Evolutionary conservation across 345 rosid genomes (phyloP).

Genomic region (Turritis glabra): DNA sequence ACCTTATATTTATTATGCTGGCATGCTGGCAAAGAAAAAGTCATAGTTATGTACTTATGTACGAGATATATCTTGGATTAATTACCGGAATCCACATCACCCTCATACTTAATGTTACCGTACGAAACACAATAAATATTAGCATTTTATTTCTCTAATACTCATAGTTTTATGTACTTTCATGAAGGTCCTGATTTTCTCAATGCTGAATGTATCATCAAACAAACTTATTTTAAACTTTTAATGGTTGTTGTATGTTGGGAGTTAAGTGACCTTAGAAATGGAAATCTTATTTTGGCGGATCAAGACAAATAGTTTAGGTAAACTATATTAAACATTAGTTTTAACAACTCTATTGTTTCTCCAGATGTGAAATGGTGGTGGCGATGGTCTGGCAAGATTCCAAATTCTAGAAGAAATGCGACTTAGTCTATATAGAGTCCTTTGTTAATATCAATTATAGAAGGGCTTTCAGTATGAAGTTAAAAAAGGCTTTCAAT

Average conservation of each 20-base stretch:
- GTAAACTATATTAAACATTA: neutral
- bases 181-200: neutral
- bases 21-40: slow-evolving; percentile 13
- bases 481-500: neutral
- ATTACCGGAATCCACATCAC: neutral
- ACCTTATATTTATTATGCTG: slow-evolving; percentile 19
- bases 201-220: neutral
- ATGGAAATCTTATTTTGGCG: neutral
- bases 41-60: neutral
- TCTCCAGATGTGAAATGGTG: neutral
- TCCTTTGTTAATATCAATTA: neutral
- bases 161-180: slow-evolving; percentile 10
- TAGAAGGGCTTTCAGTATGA: neutral
- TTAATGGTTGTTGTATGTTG: slow-evolving; percentile 1
- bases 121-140: neutral
- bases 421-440: neutral
- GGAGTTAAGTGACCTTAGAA: neutral
- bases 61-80: slow-evolving; percentile 19
- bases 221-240: neutral
- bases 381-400: slow-evolving; percentile 6
- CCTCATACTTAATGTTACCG: slow-evolving; percentile 1
- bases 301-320: slow-evolving; percentile 5
- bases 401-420: neutral
- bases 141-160: neutral
- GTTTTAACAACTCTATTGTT: slow-evolving; percentile 2